Conservation (phyloP, 1,284 basidiomycete genomes). For the Cutaneotrichosporon sp. region DNA sequence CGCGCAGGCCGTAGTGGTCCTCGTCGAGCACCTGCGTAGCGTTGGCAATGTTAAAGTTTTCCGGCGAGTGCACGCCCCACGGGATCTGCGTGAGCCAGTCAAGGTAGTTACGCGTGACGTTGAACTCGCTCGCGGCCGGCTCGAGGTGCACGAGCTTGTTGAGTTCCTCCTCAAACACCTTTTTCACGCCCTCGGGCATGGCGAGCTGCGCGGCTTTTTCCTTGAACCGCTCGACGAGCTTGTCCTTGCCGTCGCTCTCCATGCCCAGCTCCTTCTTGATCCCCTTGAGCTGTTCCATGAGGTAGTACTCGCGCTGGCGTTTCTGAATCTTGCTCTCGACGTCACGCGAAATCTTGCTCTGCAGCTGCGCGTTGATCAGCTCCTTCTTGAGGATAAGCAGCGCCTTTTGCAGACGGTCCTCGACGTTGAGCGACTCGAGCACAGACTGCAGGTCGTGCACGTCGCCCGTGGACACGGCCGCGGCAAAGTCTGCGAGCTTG, state of each 20-base stretch:
- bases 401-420: constrained; percentile 85
- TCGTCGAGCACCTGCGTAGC: constrained; percentile 84
- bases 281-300: constrained; percentile 97
- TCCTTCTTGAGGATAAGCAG: constrained; percentile 95
- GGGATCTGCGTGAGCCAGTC: constrained; percentile 96
- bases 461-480: constrained; percentile 88
- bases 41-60: constrained; percentile 86
- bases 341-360: constrained; percentile 88
- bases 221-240: constrained; percentile 91
- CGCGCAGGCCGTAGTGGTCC: constrained; percentile 93
- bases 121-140: constrained; percentile 86
- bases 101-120: constrained; percentile 93
- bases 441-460: constrained; percentile 90
- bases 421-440: constrained; percentile 77
- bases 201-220: constrained; percentile 78
- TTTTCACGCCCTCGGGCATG: constrained; percentile 88
- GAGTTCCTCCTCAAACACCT: constrained; percentile 96
- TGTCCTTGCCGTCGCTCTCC: constrained; percentile 90
- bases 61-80: constrained; percentile 91
- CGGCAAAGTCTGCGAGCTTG: constrained; percentile 96
- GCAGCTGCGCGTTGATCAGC: constrained; percentile 92
- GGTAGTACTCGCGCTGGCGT: constrained; percentile 92
- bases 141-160: constrained; percentile 88
- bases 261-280: constrained; percentile 99
- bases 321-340: constrained; percentile 97